Base-by-base conservation (phyloP, 371 early-diverging fungal genomes). In the Mortierella sp. region DNA sequence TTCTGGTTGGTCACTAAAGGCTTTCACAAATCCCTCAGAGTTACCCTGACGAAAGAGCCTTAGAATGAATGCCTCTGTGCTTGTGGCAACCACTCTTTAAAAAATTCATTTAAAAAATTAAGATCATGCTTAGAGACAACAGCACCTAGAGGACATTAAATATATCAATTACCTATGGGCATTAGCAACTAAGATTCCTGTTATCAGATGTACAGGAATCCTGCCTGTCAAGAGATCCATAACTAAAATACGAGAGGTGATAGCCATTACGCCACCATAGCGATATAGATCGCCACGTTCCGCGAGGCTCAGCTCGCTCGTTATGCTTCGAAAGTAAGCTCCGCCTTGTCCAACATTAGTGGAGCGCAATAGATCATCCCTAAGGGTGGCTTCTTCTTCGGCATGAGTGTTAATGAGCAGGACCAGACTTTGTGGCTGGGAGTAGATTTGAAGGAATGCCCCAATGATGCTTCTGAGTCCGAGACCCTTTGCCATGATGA, bases 201-300 rank as follows among this genome's bases (percentile, higher is more conserved):
- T 93, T 10, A 99, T 89, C 26, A 93, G 81, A 60, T 94, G 82
- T 2, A 85, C 70, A 2, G 98, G 96, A 1, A 99, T 85, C 34
- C 92, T 86, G 15, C 90, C 86, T 66, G 93, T 92, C 35, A 99
- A 83, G 85, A 99, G 86, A 82, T 99, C 99, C 42, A 97, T 96
- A n/a, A 97, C 91, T 31, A 99, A 83, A 49, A 98, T 96, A 37
- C 97, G 89, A 22, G 97, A 92, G 1, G 98, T 96, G 31, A 95
- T 87, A 6, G 95, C 89, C 66, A 98, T 85, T 5, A 99, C 87
- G 9, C 99, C 99, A 55, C 99, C 97, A 34, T 83, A 74, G 2
- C 91, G 87, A 84, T 98, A 98, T 65, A 96, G 75, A 12, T 85
- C 88, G 6, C 85, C 82, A 68, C 92, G 94, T 79, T 64, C 83